Evolutionary conservation across 73 alveolate species (phyloP), one percentile per base, ranked within the genome.

Genomic region (Urostyla sp.): DNA sequence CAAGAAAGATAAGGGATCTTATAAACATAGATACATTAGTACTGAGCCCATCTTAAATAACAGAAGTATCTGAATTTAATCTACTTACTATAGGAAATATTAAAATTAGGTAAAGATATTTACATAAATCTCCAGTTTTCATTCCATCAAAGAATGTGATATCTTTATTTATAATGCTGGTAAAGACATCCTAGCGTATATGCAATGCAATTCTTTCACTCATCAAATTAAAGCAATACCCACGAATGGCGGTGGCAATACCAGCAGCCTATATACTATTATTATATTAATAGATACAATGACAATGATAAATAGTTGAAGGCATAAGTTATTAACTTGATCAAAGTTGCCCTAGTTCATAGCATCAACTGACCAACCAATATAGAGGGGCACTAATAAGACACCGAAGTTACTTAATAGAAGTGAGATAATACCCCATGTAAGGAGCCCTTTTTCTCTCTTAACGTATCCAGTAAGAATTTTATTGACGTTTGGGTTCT

Each of bases 51-150:
- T 69, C 81, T 53, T 67, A 30, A 37, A 81, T 81, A 10, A 67
- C 72, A n/a, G 69, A 45, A 26, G 72, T 59, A 48, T 81, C 91
- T 7, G 85, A 67, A 15, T 58, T 66, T 0, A 81, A 23, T 27
- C 91, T 59, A 53, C 80, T 48, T 30, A 80, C 59, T 54, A 69
- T 11, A 66, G 28, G 18, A 50, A 27, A 7, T 31, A 36, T 6
- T 60, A 7, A 34, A 36, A 20, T 23, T 6, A 31, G 28, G 11
- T 18, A 66, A 5, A 8, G 1, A 3, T 34, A 48, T 31, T 69
- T 73, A 48, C 72, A 52, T 2, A 81, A 20, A 51, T 81, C 91
- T 24, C 91, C 91, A 20, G 91, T 81, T 32, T 81, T 81, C n/a
- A 30, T 32, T 13, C 53, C 50, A 59, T 81, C 91, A 30, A 67